phyloP scores from a whole-genome alignment of 441 rosid genomes.

The Sinapis alba region DNA sequence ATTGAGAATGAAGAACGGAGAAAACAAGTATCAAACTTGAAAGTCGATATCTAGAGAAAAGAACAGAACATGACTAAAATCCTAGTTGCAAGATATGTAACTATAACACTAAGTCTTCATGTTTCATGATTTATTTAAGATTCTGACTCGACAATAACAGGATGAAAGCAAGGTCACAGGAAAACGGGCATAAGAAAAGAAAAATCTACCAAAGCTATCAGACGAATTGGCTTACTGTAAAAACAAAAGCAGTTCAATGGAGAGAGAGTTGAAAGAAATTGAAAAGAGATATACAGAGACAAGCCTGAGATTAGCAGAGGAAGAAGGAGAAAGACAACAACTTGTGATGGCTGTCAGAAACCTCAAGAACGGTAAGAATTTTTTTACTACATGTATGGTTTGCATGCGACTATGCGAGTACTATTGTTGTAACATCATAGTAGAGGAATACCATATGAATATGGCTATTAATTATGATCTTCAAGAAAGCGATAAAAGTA shows the following conservation, averaged over 20 bases:
- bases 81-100: constrained; percentile 45
- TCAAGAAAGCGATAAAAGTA: not conserved
- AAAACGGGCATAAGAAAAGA: constrained; percentile 37
- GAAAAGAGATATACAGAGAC: constrained; percentile 78
- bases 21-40: constrained; percentile 54
- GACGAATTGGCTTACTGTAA: constrained; percentile 49
- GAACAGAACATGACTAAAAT: constrained; percentile 51
- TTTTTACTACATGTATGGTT: constrained; percentile 47
- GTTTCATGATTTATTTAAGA: not conserved
- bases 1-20: constrained; percentile 62
- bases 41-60: constrained; percentile 52
- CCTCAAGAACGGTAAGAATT: constrained; percentile 63
- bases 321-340: constrained; percentile 91
- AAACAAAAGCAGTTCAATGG: constrained; percentile 62
- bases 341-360: constrained; percentile 78
- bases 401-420: constrained; percentile 37
- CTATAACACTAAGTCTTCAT: constrained; percentile 8
- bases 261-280: constrained; percentile 58
- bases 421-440: constrained; percentile 19
- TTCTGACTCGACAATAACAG: constrained; percentile 28
- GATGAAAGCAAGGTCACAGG: constrained; percentile 37
- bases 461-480: not conserved
- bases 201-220: constrained; percentile 43
- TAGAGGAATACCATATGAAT: not conserved
- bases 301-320: constrained; percentile 93